phyloP scores from a whole-genome alignment of 805 yeast species.

The Candida silvatica region DNA sequence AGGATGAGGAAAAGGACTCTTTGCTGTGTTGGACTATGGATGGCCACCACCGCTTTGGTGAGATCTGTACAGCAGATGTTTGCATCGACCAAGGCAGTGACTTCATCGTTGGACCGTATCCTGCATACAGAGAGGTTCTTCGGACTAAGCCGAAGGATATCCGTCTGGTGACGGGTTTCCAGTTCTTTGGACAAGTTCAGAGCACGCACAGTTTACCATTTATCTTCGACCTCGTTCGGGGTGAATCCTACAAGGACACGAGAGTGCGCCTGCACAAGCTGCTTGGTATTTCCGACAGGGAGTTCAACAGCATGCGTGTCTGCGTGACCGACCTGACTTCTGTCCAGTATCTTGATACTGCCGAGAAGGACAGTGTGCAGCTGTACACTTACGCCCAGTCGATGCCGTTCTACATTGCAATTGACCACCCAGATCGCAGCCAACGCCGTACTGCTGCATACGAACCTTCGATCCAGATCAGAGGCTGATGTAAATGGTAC shows the following conservation, averaged over 20 bases:
- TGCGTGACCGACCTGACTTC: constrained; percentile 38
- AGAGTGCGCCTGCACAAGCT: constrained; percentile 56
- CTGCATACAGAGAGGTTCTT: constrained; percentile 21
- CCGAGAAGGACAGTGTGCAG: constrained; percentile 44
- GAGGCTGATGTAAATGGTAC: constrained; percentile 25
- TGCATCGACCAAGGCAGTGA: constrained; percentile 32
- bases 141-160: constrained; percentile 15
- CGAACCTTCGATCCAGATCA: constrained; percentile 55
- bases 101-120: constrained; percentile 39
- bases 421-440: constrained; percentile 83
- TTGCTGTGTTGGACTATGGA: constrained; percentile 52
- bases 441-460: constrained; percentile 42
- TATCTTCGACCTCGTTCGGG: constrained; percentile 59
- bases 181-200: constrained; percentile 63
- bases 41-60: constrained; percentile 20
- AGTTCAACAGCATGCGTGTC: constrained; percentile 67
- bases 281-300: constrained; percentile 71
- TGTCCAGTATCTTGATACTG: constrained; percentile 32
- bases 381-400: constrained; percentile 43
- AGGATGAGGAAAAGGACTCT: constrained; percentile 35
- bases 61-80: constrained; percentile 24
- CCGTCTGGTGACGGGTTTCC: constrained; percentile 58
- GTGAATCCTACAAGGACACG: constrained; percentile 57
- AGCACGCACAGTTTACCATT: constrained; percentile 80
- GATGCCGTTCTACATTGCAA: constrained; percentile 39